phyloP scores from a whole-genome alignment of 2,329 filamentous ascomycete species.

The Cladosporium sp. region DNA sequence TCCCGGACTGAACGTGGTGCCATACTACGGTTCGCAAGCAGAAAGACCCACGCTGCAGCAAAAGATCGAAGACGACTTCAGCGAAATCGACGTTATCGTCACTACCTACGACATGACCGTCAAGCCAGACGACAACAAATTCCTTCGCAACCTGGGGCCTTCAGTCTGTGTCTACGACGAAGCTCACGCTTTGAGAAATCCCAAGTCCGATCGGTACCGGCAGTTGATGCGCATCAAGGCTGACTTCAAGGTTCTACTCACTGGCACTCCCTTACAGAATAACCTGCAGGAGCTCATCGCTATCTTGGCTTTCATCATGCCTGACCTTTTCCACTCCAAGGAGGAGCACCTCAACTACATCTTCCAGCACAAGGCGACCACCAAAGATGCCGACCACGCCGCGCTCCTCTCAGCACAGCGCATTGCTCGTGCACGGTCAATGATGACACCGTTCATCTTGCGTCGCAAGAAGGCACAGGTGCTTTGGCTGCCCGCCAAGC shows the following conservation, averaged over 20 bases:
- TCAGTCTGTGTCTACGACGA: constrained; percentile 81
- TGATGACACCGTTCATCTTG: constrained; percentile 92
- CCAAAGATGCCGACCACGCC: constrained; percentile 72
- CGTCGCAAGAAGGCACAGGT: constrained; percentile 91
- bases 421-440: constrained; percentile 81
- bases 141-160: constrained; percentile 58
- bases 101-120: constrained; percentile 69
- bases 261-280: constrained; percentile 90
- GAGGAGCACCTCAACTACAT: constrained; percentile 79
- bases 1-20: constrained; percentile 68
- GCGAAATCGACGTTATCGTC: constrained; percentile 68
- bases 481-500: constrained; percentile 77
- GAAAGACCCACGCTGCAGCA: constrained; percentile 69
- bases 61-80: constrained; percentile 62
- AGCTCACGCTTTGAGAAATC: constrained; percentile 90
- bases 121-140: constrained; percentile 62
- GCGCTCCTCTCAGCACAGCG: constrained; percentile 84
- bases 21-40: constrained; percentile 70
- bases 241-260: constrained; percentile 81
- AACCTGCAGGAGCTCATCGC: constrained; percentile 90
- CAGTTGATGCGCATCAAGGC: constrained; percentile 75
- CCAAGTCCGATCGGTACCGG: constrained; percentile 76
- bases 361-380: constrained; percentile 88
- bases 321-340: constrained; percentile 73
- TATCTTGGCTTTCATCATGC: constrained; percentile 91